Percentiles rank a stretch among this genome's conserved stretches.
phyloP scores from a whole-genome alignment of 768 basidiomycete genomes.

The Tephrocybe sp. region DNA sequence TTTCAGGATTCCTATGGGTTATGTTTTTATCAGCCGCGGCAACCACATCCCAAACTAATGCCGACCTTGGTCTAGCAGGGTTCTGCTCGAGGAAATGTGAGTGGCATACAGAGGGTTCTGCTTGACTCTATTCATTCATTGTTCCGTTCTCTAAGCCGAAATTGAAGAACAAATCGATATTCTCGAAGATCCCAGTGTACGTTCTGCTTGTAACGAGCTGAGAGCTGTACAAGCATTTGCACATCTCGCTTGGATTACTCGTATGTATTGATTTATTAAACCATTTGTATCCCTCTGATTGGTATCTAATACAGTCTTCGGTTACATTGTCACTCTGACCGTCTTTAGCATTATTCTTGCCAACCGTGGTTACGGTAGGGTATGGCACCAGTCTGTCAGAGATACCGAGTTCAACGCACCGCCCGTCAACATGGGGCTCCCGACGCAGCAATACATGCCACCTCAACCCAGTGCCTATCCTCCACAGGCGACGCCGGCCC shows the following conservation, averaged over 20 bases:
- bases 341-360: constrained; percentile 27
- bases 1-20: constrained; percentile 42
- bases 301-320: constrained; percentile 29
- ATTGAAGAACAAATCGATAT: too few relatives aligned
- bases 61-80: too few relatives aligned
- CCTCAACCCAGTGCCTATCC: constrained; percentile 11
- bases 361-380: constrained; percentile 29
- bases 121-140: constrained; percentile 9
- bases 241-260: constrained; percentile 41
- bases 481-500: constrained; percentile 8
- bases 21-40: constrained; percentile 42
- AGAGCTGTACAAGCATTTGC: constrained; percentile 41
- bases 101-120: constrained; percentile 19
- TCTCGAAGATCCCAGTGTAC: too few relatives aligned
- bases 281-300: neutral
- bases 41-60: constrained; percentile 25
- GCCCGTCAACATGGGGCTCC: constrained; percentile 6
- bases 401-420: constrained; percentile 31
- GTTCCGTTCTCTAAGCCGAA: too few relatives aligned
- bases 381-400: constrained; percentile 37
- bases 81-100: too few relatives aligned
- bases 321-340: constrained; percentile 31
- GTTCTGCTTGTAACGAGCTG: constrained; percentile 37
- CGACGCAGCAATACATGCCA: constrained; percentile 6
- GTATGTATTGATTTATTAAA: constrained; percentile 28